phyloP scores from a whole-genome alignment of 2,329 filamentous ascomycete genomes.

The Claviceps monticola region DNA sequence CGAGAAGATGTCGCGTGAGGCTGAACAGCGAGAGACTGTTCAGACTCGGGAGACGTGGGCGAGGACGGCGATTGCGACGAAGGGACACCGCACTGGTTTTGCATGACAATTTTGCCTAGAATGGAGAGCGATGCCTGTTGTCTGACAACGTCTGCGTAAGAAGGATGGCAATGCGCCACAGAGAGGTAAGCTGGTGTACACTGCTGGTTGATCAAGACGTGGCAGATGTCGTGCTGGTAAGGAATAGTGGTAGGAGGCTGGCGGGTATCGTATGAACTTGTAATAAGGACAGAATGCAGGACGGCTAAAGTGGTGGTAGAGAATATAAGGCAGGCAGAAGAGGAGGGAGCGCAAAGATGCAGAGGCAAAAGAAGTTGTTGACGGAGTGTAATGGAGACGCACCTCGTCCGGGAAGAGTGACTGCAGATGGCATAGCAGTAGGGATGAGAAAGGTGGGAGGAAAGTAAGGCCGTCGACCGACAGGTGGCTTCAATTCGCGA shows the following conservation, averaged over 20 bases:
- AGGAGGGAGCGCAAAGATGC: background rate
- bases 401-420: constrained; percentile 11
- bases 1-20: constrained; percentile 18
- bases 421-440: constrained; percentile 11
- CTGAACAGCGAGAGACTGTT: constrained; percentile 20
- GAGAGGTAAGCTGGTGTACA: constrained; percentile 6
- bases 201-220: constrained; percentile 5
- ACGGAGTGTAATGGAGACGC: constrained; percentile 4
- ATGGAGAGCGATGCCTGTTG: constrained; percentile 27
- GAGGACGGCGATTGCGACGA: constrained; percentile 15
- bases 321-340: background rate
- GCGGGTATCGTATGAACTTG: background rate
- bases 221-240: constrained; percentile 4
- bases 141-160: constrained; percentile 16
- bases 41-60: constrained; percentile 16
- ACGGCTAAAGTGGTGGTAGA: background rate
- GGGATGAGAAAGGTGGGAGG: constrained; percentile 4
- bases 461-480: background rate
- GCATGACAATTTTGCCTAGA: constrained; percentile 32
- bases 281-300: background rate
- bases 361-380: background rate
- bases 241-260: background rate
- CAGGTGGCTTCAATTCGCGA: too few species aligned
- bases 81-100: constrained; percentile 23
- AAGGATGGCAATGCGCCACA: constrained; percentile 5